These are phyloP conservation scores for Hymenoscyphus albidus DNA, from an alignment of 2,329 filamentous ascomycete genomes.

Conservation along the genomic window DNA sequence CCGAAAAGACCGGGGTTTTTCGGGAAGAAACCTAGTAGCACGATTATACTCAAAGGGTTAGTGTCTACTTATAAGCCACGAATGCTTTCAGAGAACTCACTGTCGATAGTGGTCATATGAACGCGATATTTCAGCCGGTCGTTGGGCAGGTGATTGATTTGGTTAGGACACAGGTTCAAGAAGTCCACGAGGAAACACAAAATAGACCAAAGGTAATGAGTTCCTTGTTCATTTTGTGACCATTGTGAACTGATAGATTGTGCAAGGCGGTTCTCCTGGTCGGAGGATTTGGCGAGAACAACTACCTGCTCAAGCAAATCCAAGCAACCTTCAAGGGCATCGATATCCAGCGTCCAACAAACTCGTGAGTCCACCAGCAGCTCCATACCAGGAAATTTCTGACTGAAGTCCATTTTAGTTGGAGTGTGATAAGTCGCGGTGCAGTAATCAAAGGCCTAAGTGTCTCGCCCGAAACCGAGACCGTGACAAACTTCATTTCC, in stretches of 20 bases:
- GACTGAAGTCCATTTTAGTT: not conserved
- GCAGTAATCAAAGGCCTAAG: slow-evolving; percentile 8
- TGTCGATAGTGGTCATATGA: slow-evolving; percentile 36
- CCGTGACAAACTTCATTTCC: slow-evolving; percentile 5
- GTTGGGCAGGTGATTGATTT: slow-evolving; percentile 41
- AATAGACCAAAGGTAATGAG: not conserved
- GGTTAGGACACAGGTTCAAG: slow-evolving; percentile 43
- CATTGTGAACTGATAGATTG: not conserved
- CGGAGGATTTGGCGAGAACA: slow-evolving; percentile 10
- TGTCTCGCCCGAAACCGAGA: not conserved
- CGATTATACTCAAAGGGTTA: slow-evolving; percentile 37
- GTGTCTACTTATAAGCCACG: slow-evolving; percentile 27
- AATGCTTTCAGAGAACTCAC: not conserved
- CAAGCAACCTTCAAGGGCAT: not conserved
- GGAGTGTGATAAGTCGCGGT: slow-evolving; percentile 7
- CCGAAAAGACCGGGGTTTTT: slow-evolving; percentile 6
- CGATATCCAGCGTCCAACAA: slow-evolving; percentile 4
- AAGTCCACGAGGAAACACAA: slow-evolving; percentile 24
- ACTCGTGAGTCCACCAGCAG: not conserved
- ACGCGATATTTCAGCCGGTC: slow-evolving; percentile 44
- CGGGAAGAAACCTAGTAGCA: slow-evolving; percentile 34
- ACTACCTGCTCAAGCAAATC: slow-evolving; percentile 2
- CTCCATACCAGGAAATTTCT: not conserved
- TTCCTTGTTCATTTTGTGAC: too few relatives aligned
- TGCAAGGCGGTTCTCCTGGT: slow-evolving; percentile 3